Percentiles rank a stretch among this genome's conserved stretches.
Conservation (phyloP, 2,329 filamentous ascomycete species). For the Pseudogymnoascus sp. region DNA sequence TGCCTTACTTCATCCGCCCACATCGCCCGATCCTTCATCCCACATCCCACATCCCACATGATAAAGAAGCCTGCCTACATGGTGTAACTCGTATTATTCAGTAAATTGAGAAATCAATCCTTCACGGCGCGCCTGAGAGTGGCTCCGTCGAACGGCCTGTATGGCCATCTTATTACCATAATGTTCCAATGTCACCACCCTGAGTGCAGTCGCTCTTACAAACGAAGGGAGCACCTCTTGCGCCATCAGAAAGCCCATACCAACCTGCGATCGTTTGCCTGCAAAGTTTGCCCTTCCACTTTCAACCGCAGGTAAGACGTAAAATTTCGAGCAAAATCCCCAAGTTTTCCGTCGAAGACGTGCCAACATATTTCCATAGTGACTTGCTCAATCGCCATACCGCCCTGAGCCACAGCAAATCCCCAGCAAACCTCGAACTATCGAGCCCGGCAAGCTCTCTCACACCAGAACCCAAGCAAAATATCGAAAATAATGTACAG, state of each 20-base stretch:
- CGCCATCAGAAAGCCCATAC: background rate
- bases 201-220: background rate
- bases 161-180: background rate
- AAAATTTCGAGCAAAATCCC: background rate
- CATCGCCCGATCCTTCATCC: background rate
- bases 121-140: background rate
- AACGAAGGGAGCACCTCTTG: background rate
- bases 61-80: background rate
- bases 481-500: background rate
- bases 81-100: background rate
- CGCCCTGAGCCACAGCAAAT: background rate
- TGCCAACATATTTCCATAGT: background rate
- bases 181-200: background rate
- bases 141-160: background rate
- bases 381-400: background rate
- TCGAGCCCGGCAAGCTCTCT: background rate
- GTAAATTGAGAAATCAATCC: background rate
- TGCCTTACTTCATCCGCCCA: background rate
- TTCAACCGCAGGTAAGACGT: background rate
- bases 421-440: background rate
- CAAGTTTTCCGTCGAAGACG: background rate
- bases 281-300: background rate
- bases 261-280: background rate
- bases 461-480: background rate
- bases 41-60: background rate